phyloP scores from a whole-genome alignment of 164 flowering plant genomes.

The Tinospora cordifolia region DNA sequence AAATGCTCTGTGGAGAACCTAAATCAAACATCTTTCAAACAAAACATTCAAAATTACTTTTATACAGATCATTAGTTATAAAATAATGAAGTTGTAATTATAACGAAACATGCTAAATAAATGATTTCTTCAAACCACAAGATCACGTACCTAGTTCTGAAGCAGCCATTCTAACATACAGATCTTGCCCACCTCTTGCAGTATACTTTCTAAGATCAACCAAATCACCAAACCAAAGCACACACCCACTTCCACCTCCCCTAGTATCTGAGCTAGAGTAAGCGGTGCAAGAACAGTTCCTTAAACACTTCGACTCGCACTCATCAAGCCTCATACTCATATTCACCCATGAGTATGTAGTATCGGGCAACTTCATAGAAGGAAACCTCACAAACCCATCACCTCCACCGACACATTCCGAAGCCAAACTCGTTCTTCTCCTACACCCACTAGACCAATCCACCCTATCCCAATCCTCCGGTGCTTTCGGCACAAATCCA shows the following conservation, averaged over 20 bases:
- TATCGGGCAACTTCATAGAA: constrained; percentile 12
- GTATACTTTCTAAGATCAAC: constrained; percentile 12
- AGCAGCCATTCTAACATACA: constrained; percentile 22
- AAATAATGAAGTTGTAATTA: background rate
- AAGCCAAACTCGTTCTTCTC: background rate
- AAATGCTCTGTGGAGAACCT: too few relatives aligned
- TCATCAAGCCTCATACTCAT: constrained; percentile 8
- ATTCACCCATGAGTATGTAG: background rate
- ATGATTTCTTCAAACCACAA: background rate
- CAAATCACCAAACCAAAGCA: constrained; percentile 26
- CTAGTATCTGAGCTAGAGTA: background rate
- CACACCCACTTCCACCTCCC: constrained; percentile 17
- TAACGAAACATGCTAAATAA: background rate
- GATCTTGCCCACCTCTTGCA: constrained; percentile 16
- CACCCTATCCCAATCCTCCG: background rate
- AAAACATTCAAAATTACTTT: too few relatives aligned
- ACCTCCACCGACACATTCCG: background rate
- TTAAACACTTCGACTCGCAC: constrained; percentile 5
- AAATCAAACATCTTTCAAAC: too few relatives aligned
- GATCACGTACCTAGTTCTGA: constrained; percentile 19
- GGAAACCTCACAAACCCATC: constrained; percentile 12
- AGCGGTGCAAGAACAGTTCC: constrained; percentile 9
- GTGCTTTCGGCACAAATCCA: constrained; percentile 4
- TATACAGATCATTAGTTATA: too few relatives aligned
- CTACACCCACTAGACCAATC: constrained; percentile 10